phyloP scores from a whole-genome alignment of 352 stramenopile species.

The Phytophthora constricta region DNA sequence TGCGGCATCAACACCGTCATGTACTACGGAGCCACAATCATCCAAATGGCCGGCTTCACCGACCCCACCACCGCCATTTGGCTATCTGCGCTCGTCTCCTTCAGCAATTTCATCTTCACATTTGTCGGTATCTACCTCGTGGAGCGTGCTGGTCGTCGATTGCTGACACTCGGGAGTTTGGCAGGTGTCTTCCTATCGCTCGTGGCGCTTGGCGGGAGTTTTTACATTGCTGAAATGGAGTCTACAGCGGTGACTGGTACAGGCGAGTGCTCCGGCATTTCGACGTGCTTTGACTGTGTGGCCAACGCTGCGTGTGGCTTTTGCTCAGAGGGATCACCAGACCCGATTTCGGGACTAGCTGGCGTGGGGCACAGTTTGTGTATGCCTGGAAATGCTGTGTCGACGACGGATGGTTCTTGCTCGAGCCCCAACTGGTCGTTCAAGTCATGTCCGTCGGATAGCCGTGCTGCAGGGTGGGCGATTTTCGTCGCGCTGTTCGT shows the following conservation, averaged over 20 bases:
- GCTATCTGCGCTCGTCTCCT: constrained; percentile 72
- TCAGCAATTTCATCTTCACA: constrained; percentile 50
- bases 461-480: constrained; percentile 40
- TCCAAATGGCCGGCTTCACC: constrained; percentile 82
- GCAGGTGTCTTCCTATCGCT: constrained; percentile 33
- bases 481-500: constrained; percentile 75
- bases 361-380: constrained; percentile 27
- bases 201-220: constrained; percentile 31
- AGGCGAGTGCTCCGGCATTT: constrained; percentile 46
- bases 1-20: constrained; percentile 91
- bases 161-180: constrained; percentile 39
- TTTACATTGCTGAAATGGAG: constrained; percentile 38
- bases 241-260: constrained; percentile 24
- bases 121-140: constrained; percentile 45
- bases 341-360: background rate
- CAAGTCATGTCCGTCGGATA: constrained; percentile 59
- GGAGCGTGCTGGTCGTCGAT: constrained; percentile 29
- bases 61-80: constrained; percentile 77
- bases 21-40: constrained; percentile 87
- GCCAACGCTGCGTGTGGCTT: constrained; percentile 61
- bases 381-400: constrained; percentile 30
- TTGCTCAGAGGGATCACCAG: constrained; percentile 3
- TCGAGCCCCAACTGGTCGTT: constrained; percentile 44
- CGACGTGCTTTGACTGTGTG: constrained; percentile 77
- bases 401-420: constrained; percentile 28